Base-by-base conservation (phyloP, 768 basidiomycete species). In the Lyophyllum semitale region DNA sequence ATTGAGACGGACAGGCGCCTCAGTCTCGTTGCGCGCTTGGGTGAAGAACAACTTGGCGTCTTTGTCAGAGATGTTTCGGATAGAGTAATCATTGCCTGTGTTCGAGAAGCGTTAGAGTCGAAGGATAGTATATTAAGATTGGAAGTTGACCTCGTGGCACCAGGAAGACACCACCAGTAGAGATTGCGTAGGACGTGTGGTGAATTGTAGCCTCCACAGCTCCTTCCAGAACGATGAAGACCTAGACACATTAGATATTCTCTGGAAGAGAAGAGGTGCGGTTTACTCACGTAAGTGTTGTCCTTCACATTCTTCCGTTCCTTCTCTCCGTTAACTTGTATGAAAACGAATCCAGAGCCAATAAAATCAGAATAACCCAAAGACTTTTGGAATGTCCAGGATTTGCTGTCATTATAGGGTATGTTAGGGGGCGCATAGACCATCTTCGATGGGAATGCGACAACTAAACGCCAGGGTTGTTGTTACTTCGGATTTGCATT, bases 291-390 rank as follows among this genome's bases (percentile, higher is more conserved):
- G 67, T 91, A 95, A 23, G 92, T 92, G 62, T 98, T 99, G 65
- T 98, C 97, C 66, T 91, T 95, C 1, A 94, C 85, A 22, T 83
- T 81, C 68, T 98, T 98, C 55, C 82, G 85, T 13, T 91, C 90
- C 71, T 99, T 99, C 57, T 82, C 77, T n/a, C 83, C 82, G 7
- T 82, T 76, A 0, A 89, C 84, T 4, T 93, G 93, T 37, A 98
- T 89, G 50, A 82, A 77, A 42, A 98, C 77, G 59, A 94, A 84
- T 0, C 97, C 97, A 27, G 93, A 89, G 1, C 95, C 96, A 56
- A 98, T 85, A 67, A 92, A 98, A 42, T 91, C 85, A 43, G 85
- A 91, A 59, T 98, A 96, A 25, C 89, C 87, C 64, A 95, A 96
- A 20, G 97, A 82, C 73, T 94, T 95, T 66, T 96, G 89, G 69